Percentiles rank a stretch among this genome's conserved stretches.
Evolutionary conservation across 2,329 filamentous ascomycete species (phyloP).

Genomic region (Ascocoryne sarcoides): DNA sequence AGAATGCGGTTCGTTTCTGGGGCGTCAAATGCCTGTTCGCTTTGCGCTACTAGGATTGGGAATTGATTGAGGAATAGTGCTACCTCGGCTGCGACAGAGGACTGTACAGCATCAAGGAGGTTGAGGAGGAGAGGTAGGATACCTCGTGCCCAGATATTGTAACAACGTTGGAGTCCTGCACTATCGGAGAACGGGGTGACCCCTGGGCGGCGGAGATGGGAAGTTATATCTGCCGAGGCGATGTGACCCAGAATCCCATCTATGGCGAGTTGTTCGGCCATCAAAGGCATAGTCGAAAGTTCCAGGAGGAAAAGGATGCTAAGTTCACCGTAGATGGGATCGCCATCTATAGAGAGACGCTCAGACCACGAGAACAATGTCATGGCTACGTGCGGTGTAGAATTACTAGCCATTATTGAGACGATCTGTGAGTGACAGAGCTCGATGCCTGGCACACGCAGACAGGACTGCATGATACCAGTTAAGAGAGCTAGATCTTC

Average conservation of each 20-base stretch:
- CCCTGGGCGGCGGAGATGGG: slow-evolving; percentile 61
- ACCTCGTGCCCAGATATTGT: slow-evolving; percentile 82
- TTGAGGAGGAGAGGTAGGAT: slow-evolving; percentile 85
- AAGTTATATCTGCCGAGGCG: slow-evolving; percentile 68
- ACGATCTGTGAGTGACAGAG: slow-evolving; percentile 63
- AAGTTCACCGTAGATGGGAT: slow-evolving; percentile 91
- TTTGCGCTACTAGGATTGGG: slow-evolving; percentile 64
- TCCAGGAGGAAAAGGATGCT: slow-evolving; percentile 82
- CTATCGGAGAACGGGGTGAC: slow-evolving; percentile 74
- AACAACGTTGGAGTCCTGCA: slow-evolving; percentile 61
- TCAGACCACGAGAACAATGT: slow-evolving; percentile 94
- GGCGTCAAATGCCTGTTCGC: slow-evolving; percentile 62
- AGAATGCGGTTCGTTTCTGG: slow-evolving; percentile 43
- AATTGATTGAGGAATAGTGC: slow-evolving; percentile 85
- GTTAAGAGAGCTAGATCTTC: slow-evolving; percentile 83
- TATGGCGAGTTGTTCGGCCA: slow-evolving; percentile 85
- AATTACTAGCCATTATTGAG: slow-evolving; percentile 60
- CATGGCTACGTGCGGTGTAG: slow-evolving; percentile 70
- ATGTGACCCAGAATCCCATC: slow-evolving; percentile 76
- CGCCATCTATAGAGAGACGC: slow-evolving; percentile 63
- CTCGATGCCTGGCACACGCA: slow-evolving; percentile 69
- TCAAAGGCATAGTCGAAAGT: slow-evolving; percentile 67
- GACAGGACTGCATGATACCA: slow-evolving; percentile 75
- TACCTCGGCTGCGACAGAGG: slow-evolving; percentile 75
- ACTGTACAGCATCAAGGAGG: slow-evolving; percentile 71